Base-by-base conservation (phyloP, 2,329 filamentous ascomycete genomes). In the Ascochyta lentis region DNA sequence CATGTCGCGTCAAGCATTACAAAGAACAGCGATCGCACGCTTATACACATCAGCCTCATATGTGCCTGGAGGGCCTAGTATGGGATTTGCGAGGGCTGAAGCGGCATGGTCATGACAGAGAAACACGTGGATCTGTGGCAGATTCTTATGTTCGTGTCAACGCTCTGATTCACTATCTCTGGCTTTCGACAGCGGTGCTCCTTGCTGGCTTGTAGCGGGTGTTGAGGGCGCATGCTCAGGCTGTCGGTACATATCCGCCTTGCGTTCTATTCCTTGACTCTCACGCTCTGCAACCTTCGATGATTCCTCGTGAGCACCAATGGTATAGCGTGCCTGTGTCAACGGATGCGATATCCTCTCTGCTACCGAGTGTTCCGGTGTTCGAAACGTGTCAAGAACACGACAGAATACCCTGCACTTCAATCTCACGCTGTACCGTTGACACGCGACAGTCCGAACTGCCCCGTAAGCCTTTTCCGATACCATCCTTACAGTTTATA, bases 1-100 rank as follows among this genome's bases (percentile, higher is more conserved):
- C 50, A 47, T 19, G 15, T 16, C 29, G 41, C 42, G 4, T 43
- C 40, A 16, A 42, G 39, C 22, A 47, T 41, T 9, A 19, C 27
- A 42, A 19, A 45, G 52, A 33, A 55, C 51, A 42, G 24, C 40
- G 31, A 58, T 56, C 31, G 29, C 35, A 22, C 46, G 48, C 27
- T 50, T 42, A 23, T 35, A 46, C 7, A 42, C 52, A 15, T 23
- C 27, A 35, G 38, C 13, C 34, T 15, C 29, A 8, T 22, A 16
- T 19, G 41, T 41, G 37, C 37, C n/a, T 39, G 12, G 8, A 35
- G 44, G 37, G 27, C 9, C 38, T 35, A 5, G 12, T 37, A 6
- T 23, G 34, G 31, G 19, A 16, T 23, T 40, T 24, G 23, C 27
- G 5, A 15, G n/a, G 10, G 19, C 15, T 12, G 13, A n/a, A 15